Conservation (phyloP, 139 green algal genomes). For the Chloropicon primus region DNA sequence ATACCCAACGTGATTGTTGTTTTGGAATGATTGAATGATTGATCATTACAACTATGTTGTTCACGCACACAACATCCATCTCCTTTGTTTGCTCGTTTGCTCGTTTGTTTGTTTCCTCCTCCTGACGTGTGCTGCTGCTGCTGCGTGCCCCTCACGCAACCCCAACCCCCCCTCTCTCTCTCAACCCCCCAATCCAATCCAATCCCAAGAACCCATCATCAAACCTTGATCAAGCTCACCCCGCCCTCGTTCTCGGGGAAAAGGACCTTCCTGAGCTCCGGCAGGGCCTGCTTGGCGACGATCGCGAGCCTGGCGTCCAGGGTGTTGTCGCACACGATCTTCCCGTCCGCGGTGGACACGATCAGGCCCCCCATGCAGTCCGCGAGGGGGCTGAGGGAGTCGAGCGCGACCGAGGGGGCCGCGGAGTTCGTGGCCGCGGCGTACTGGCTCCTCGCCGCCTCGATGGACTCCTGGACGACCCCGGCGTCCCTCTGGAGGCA, state of each 20-base stretch:
- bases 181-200: too few relatives aligned
- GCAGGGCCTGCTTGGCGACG: slow-evolving; percentile 22
- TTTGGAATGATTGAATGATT: too few relatives aligned
- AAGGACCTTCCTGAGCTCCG: slow-evolving; percentile 12
- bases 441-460: not conserved
- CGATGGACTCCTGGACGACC: not conserved
- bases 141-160: too few relatives aligned
- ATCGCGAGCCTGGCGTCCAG: slow-evolving; percentile 55
- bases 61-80: too few relatives aligned
- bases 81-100: too few relatives aligned
- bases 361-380: slow-evolving; percentile 59
- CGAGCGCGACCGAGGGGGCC: not conserved
- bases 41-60: too few relatives aligned
- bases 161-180: too few relatives aligned
- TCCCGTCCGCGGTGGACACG: slow-evolving; percentile 63
- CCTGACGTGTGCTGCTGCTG: too few relatives aligned
- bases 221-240: too few relatives aligned
- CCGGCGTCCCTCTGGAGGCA: not conserved
- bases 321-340: slow-evolving; percentile 86
- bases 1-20: too few relatives aligned
- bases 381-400: not conserved
- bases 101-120: too few relatives aligned
- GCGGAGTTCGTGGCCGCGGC: not conserved
- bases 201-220: too few relatives aligned
- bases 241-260: slow-evolving; percentile 18